Evolutionary conservation across 2,329 filamentous ascomycete species (phyloP), one percentile per base, ranked within the genome.

Genomic region (Helminthosporium solani): DNA sequence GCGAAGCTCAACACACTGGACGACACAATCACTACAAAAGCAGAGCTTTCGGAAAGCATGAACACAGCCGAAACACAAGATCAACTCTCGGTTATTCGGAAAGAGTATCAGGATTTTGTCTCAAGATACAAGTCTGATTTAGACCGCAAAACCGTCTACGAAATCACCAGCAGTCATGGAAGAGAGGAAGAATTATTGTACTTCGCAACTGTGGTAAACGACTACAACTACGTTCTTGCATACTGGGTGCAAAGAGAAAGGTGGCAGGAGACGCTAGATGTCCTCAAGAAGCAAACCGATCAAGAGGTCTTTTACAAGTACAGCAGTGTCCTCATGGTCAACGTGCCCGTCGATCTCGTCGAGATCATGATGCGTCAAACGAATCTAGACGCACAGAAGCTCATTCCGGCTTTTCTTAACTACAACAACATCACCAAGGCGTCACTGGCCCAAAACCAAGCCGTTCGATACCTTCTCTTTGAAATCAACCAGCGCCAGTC

Each of bases 181-280:
- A 82, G 94, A 46, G 94, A 99, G 72, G 86, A 92, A 57, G 94
- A 99, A 68, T 77, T 99, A 2, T 78, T 99, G 0, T 94, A 85
- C 72, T 99, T 91, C 72, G 94, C 94, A 16, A 94, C 87, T 47
- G 83, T 87, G 6, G 80, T 95, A 37, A 87, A 92, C 60, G 94
- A 99, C 69, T 90, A 94, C 73, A 89, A 95, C 67, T 99, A 95
- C 64, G 90, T 97, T 18, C 76, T 99, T 12, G 88, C 89, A 8
- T 99, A 99, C 71, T 99, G 94, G 94, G 87, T 97, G 15, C 94
- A 97, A 70, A 82, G 92, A 49, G 94, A 97, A 72, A 83, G 88
- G 58, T 99, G 94, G 94, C 73, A 76, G 3, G 90, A 96, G 60
- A 90, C 90, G 2, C 76, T 99, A 55, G 82, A 83, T 44, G 90